A percentile compares a stretch with the other conserved stretches of the same genome.
Conservation (phyloP, 2,329 filamentous ascomycete species). For the Alternaria gansuensis region DNA sequence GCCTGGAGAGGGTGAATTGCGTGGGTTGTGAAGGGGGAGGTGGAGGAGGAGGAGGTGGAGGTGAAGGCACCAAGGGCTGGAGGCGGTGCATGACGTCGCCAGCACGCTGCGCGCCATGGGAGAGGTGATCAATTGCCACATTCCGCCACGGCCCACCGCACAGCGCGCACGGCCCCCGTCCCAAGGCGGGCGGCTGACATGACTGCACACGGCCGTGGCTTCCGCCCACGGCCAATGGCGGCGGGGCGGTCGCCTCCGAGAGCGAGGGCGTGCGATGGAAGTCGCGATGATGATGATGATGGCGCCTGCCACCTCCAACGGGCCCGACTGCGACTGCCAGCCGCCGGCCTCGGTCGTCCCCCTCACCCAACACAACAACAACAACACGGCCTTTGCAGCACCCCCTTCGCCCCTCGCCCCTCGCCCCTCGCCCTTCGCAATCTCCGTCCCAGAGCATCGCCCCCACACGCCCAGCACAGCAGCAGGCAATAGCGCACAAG, state of each 20-base stretch:
- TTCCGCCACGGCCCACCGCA: slow-evolving; percentile 10
- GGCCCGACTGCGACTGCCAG: neutral
- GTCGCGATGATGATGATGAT: neutral
- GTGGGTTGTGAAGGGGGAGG: neutral
- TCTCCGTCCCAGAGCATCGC: neutral
- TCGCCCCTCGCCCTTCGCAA: neutral
- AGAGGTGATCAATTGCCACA: slow-evolving; percentile 16
- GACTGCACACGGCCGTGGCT: slow-evolving; percentile 13
- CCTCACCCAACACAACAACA: neutral
- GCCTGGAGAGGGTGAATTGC: neutral
- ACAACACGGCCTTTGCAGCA: neutral
- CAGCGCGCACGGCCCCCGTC: slow-evolving; percentile 4
- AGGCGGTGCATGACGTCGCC: slow-evolving; percentile 20
- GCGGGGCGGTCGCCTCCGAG: neutral
- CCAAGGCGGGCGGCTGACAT: slow-evolving; percentile 15
- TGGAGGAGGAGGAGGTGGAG: neutral
- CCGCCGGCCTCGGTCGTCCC: neutral
- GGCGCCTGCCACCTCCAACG: slow-evolving; percentile 6
- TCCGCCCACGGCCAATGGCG: slow-evolving; percentile 15
- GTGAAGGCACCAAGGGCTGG: neutral
- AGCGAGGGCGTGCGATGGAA: neutral
- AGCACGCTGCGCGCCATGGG: slow-evolving; percentile 8
- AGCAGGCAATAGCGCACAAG: slow-evolving; percentile 9
- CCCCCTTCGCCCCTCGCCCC: too few relatives aligned
- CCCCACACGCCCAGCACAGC: slow-evolving; percentile 2